A percentile compares a stretch with the other conserved stretches of the same genome.
Conservation (phyloP, 192 early-diverging fungal species). For the Paraglomus occultum region DNA sequence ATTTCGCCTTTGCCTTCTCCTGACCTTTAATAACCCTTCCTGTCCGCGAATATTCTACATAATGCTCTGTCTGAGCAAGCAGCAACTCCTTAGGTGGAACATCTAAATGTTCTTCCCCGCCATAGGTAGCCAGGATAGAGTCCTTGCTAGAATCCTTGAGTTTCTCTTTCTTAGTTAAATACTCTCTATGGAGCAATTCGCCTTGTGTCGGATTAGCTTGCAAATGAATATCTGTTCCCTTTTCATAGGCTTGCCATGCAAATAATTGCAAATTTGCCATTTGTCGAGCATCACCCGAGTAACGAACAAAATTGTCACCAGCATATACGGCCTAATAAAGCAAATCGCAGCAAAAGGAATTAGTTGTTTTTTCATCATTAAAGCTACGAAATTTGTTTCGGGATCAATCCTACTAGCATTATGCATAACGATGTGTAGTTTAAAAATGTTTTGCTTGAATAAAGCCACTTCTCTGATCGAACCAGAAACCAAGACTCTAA, state of each 20-base stretch:
- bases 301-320: constrained; percentile 94
- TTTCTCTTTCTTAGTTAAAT: constrained; percentile 76
- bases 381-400: neutral
- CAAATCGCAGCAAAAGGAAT: neutral
- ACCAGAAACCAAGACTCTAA: no score
- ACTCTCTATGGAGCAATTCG: constrained; percentile 87
- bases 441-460: no score
- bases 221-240: constrained; percentile 82
- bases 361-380: neutral
- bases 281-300: constrained; percentile 80
- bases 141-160: constrained; percentile 70
- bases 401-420: neutral
- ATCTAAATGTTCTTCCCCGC: constrained; percentile 92
- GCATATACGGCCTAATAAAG: constrained; percentile 49
- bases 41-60: constrained; percentile 95
- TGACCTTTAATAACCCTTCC: constrained; percentile 86
- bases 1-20: constrained; percentile 71
- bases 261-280: constrained; percentile 86
- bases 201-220: constrained; percentile 97
- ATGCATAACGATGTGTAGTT: no score
- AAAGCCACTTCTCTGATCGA: no score
- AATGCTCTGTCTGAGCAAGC: constrained; percentile 88
- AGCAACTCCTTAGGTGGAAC: constrained; percentile 87
- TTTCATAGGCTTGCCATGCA: constrained; percentile 88
- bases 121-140: constrained; percentile 84